Conservation (phyloP, 2,329 filamentous ascomycete species). For the Monilinia vaccinii-corymbosi region DNA sequence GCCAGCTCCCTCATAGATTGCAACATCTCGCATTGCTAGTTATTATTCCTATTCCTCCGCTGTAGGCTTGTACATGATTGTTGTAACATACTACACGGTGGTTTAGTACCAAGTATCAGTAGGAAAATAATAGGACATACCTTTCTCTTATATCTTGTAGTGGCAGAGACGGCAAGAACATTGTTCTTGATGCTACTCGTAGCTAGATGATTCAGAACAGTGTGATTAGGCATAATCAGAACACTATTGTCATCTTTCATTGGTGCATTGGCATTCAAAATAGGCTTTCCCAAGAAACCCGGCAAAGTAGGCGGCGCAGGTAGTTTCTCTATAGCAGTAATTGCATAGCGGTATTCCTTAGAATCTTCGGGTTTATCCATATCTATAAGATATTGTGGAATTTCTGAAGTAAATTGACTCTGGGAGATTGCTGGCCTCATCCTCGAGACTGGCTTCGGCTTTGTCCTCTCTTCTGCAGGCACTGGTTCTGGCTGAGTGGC, state of each 20-base stretch:
- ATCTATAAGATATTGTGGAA: slow-evolving; percentile 80
- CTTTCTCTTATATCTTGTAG: slow-evolving; percentile 96
- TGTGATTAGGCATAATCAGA: slow-evolving; percentile 93
- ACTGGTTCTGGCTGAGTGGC: slow-evolving; percentile 22
- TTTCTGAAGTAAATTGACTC: slow-evolving; percentile 58
- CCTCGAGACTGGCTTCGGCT: slow-evolving; percentile 33
- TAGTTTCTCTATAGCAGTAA: slow-evolving; percentile 66
- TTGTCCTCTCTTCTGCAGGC: slow-evolving; percentile 31
- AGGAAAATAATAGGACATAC: slow-evolving; percentile 36
- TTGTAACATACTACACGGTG: slow-evolving; percentile 76
- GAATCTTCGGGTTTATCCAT: slow-evolving; percentile 79
- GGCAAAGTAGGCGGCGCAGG: slow-evolving; percentile 77
- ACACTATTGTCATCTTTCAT: slow-evolving; percentile 99
- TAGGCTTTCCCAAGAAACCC: slow-evolving; percentile 86
- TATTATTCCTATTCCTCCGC: slow-evolving; percentile 36
- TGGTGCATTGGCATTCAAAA: slow-evolving; percentile 80
- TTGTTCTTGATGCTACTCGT: slow-evolving; percentile 98
- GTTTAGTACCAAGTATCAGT: slow-evolving; percentile 3
- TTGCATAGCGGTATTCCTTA: slow-evolving; percentile 63
- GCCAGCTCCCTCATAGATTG: not conserved
- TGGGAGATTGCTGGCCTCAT: slow-evolving; percentile 47
- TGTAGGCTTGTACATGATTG: slow-evolving; percentile 88
- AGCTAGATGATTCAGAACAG: slow-evolving; percentile 89
- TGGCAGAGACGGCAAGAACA: slow-evolving; percentile 88
- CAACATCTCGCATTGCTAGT: not conserved